Percentiles rank a stretch among this genome's conserved stretches.
Conservation (phyloP, 1,284 basidiomycete genomes). For the Ceratobasidium sp. region DNA sequence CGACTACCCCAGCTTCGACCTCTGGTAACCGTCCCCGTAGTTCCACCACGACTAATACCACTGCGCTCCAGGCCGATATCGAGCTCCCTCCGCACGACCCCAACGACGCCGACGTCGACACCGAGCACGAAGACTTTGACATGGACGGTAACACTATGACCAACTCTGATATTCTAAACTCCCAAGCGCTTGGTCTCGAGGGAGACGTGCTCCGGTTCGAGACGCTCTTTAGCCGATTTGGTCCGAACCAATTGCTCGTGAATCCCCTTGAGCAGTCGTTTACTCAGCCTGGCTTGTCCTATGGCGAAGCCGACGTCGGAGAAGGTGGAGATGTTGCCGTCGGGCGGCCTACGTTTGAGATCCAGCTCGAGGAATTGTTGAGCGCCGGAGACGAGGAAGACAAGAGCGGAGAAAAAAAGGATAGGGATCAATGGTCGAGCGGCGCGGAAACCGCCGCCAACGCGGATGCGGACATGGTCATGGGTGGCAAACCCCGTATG, state of each 20-base stretch:
- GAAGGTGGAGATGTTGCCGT: conserved; percentile 61
- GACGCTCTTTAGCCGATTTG: conserved; percentile 74
- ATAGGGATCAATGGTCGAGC: conserved; percentile 27
- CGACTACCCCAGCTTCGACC: neutral
- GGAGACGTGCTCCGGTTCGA: conserved; percentile 63
- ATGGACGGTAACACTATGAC: conserved; percentile 19
- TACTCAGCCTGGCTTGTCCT: conserved; percentile 69
- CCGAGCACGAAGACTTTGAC: conserved; percentile 30
- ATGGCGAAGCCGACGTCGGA: conserved; percentile 60
- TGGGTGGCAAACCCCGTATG: neutral
- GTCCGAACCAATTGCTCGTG: conserved; percentile 75
- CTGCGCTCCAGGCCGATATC: conserved; percentile 46
- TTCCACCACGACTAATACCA: neutral
- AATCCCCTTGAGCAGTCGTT: conserved; percentile 58
- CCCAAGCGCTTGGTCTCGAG: conserved; percentile 27
- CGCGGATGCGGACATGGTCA: conserved; percentile 3
- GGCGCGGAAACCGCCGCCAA: conserved; percentile 26
- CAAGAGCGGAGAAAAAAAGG: neutral
- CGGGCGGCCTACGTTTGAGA: conserved; percentile 76
- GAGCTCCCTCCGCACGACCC: conserved; percentile 52
- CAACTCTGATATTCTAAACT: conserved; percentile 35
- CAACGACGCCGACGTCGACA: conserved; percentile 40
- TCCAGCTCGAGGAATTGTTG: conserved; percentile 78
- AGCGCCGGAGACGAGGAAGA: conserved; percentile 45
- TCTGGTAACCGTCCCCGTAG: conserved; percentile 51